A percentile compares a stretch with the other conserved stretches of the same genome.
phyloP scores from a whole-genome alignment of 768 basidiomycete species.

The Tremella mesenterica region DNA sequence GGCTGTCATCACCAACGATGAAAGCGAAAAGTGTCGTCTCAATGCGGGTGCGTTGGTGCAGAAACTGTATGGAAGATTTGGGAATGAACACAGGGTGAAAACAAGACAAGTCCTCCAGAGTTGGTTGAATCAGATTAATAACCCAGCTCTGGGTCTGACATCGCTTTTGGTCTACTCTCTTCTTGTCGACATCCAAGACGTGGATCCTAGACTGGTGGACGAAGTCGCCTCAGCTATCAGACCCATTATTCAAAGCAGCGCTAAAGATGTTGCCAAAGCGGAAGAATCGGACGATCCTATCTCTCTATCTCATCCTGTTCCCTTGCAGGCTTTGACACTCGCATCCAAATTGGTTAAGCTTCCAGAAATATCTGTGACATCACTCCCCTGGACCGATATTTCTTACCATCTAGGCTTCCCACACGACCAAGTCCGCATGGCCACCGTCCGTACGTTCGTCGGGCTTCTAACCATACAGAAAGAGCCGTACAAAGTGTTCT shows the following conservation, averaged over 20 bases:
- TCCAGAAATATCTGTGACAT: neutral
- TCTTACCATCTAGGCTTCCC: constrained; percentile 68
- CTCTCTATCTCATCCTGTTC: constrained; percentile 66
- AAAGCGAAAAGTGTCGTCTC: constrained; percentile 76
- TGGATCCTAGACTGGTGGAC: constrained; percentile 3
- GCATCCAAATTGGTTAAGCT: constrained; percentile 53
- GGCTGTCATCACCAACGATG: constrained; percentile 89
- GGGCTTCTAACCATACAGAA: constrained; percentile 51
- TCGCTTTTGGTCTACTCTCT: constrained; percentile 77
- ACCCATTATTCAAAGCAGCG: constrained; percentile 46
- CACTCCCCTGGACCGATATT: constrained; percentile 54
- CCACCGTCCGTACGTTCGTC: constrained; percentile 61
- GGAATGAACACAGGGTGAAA: constrained; percentile 52
- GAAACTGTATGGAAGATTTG: constrained; percentile 60
- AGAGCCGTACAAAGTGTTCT: constrained; percentile 4
- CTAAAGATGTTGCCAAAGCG: constrained; percentile 43
- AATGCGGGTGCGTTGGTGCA: constrained; percentile 80
- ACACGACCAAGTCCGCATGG: constrained; percentile 87
- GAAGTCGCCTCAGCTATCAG: constrained; percentile 7
- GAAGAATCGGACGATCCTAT: constrained; percentile 48
- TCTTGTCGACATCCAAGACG: constrained; percentile 38
- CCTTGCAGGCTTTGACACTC: constrained; percentile 68
- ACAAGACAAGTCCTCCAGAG: constrained; percentile 65
- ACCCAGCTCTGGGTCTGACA: constrained; percentile 59
- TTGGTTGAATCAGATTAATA: constrained; percentile 59